phyloP scores from a whole-genome alignment of 257 asterid species.

The Gentiana dahurica region DNA sequence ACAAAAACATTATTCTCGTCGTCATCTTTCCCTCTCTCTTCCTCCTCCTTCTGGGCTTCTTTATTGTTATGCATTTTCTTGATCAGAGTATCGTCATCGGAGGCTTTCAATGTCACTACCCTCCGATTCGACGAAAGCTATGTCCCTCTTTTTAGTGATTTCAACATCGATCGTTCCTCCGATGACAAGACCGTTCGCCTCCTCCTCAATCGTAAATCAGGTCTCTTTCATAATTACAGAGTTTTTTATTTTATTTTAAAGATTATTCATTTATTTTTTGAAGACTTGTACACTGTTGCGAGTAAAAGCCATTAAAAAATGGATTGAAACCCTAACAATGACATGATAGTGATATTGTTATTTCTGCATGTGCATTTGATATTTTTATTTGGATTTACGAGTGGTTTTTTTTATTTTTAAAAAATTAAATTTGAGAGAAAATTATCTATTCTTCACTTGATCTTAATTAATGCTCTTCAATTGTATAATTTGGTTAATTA shows the following conservation, averaged over 20 bases:
- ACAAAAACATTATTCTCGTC: background rate
- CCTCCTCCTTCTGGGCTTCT: constrained; percentile 2
- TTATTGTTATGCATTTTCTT: constrained; percentile 6
- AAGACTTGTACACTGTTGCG: no score
- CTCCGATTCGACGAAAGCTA: constrained; percentile 40
- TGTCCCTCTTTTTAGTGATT: constrained; percentile 75
- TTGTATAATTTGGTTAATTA: constrained; percentile 3
- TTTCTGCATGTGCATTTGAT: background rate
- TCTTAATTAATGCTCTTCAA: background rate
- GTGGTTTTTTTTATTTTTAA: no score
- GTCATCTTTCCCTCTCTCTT: constrained; percentile 11
- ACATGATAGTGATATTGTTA: background rate
- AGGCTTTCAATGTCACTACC: constrained; percentile 44
- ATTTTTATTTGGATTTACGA: background rate
- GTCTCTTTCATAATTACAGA: constrained; percentile 13
- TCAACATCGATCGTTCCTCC: constrained; percentile 49
- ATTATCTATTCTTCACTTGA: background rate
- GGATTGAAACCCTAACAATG: no score
- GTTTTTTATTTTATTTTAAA: no score
- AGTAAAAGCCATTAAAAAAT: no score
- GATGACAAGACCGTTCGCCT: constrained; percentile 55
- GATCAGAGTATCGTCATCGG: constrained; percentile 3
- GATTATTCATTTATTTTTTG: no score
- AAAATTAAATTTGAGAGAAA: background rate
- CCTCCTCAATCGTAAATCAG: constrained; percentile 70